Conservation (phyloP, 1,284 basidiomycete genomes). For the Trametes polyzona region DNA sequence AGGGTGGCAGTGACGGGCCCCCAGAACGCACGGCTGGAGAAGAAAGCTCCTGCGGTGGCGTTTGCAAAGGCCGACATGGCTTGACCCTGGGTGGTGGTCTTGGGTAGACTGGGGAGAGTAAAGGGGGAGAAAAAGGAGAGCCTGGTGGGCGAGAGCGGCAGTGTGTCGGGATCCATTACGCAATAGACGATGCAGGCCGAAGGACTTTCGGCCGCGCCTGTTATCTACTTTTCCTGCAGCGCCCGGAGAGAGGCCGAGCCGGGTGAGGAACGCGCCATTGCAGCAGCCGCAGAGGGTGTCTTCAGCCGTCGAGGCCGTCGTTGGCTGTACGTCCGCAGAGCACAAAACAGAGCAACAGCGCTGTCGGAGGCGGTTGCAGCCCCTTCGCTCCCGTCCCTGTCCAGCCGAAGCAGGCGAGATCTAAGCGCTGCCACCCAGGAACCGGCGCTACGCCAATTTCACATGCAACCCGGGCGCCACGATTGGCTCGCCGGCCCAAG, state of each 20-base stretch:
- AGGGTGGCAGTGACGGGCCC: conserved; percentile 69
- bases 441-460: not conserved
- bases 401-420: not conserved
- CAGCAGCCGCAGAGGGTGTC: conserved; percentile 2
- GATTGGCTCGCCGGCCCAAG: conserved; percentile 4
- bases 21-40: conserved; percentile 41
- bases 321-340: conserved; percentile 8
- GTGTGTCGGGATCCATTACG: conserved; percentile 19
- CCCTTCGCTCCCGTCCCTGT: not conserved
- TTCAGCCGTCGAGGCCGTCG: not conserved
- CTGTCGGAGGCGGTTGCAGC: not conserved
- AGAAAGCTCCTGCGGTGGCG: conserved; percentile 16
- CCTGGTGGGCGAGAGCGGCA: conserved; percentile 1
- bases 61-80: conserved; percentile 22
- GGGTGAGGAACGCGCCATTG: not conserved
- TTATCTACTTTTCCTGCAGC: conserved; percentile 8
- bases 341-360: not conserved
- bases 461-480: not conserved
- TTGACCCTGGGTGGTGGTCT: conserved; percentile 1
- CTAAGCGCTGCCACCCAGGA: not conserved
- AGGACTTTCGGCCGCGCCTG: conserved; percentile 8
- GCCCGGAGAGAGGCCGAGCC: not conserved
- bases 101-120: conserved; percentile 8
- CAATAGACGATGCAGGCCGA: conserved; percentile 18
- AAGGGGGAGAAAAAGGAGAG: conserved; percentile 22